Conservation (phyloP, 345 rosid species). For the Eucalyptus pauciflora region DNA sequence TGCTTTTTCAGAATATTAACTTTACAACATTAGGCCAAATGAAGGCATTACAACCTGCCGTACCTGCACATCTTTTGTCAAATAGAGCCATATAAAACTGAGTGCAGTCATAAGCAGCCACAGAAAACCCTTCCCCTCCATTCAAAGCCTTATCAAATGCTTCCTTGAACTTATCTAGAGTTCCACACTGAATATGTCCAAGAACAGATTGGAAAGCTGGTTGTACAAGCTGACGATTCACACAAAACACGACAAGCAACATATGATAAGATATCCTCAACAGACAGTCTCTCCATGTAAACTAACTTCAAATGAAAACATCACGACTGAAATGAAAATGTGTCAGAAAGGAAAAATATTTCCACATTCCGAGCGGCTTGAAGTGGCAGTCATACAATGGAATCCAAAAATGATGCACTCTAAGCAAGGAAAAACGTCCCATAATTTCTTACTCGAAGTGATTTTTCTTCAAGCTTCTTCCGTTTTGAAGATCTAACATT, state of each 20-base stretch:
- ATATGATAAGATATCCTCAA: background rate
- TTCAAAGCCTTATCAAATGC: slow-evolving; percentile 64
- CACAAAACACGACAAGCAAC: background rate
- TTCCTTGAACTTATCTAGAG: slow-evolving; percentile 55
- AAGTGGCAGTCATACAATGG: background rate
- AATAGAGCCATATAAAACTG: slow-evolving; percentile 32
- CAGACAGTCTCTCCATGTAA: background rate
- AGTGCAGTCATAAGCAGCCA: slow-evolving; percentile 40
- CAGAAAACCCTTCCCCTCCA: slow-evolving; percentile 64
- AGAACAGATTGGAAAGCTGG: slow-evolving; percentile 64
- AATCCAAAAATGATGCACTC: accelerated
- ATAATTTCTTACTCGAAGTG: slow-evolving; percentile 42
- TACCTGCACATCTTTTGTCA: slow-evolving; percentile 68
- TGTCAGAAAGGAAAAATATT: background rate
- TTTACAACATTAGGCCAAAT: background rate
- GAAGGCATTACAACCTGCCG: background rate
- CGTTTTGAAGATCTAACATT: slow-evolving; percentile 72
- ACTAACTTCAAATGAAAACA: background rate
- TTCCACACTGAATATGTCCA: slow-evolving; percentile 61
- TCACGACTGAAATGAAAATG: background rate
- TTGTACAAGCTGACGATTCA: slow-evolving; percentile 57
- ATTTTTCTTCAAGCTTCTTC: slow-evolving; percentile 72
- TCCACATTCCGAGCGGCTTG: background rate
- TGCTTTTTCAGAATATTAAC: background rate
- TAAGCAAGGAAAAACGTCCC: background rate